Evolutionary conservation across 2,329 filamentous ascomycete genomes (phyloP).

Genomic region (Neurospora sp.): DNA sequence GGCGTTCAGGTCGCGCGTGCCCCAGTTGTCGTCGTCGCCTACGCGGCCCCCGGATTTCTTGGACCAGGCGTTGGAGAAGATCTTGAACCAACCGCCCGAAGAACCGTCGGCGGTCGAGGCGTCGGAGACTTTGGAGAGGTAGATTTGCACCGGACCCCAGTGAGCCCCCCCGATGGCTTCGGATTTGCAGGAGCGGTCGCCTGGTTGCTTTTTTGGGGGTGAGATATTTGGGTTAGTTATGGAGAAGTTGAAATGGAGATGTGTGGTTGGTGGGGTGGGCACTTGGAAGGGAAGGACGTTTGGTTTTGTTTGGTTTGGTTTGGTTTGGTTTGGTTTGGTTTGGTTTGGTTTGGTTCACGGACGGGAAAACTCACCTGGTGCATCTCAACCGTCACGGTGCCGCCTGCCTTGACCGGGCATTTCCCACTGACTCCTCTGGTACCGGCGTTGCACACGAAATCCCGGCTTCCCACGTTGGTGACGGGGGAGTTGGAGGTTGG

Average conservation of each 20-base stretch:
- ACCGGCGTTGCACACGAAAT: conserved; percentile 36
- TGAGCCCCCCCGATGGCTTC: conserved; percentile 44
- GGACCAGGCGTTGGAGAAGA: conserved; percentile 35
- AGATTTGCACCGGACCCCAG: conserved; percentile 39
- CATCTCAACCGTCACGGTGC: conserved; percentile 47
- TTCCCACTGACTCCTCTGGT: conserved; percentile 28
- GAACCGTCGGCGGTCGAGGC: conserved; percentile 32
- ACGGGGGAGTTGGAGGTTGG: conserved; percentile 42
- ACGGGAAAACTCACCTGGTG: conserved; percentile 29
- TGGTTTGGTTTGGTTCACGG: neutral
- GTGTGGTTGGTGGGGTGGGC: too few relatives aligned
- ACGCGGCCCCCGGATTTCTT: conserved; percentile 20
- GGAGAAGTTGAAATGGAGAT: neutral
- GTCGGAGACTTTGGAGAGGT: conserved; percentile 37
- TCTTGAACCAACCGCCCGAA: conserved; percentile 38
- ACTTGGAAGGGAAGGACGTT: neutral
- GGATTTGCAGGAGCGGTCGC: conserved; percentile 31
- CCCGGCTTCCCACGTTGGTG: conserved; percentile 30
- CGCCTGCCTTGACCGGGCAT: conserved; percentile 38
- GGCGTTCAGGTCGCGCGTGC: conserved; percentile 30
- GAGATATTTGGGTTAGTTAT: neutral
- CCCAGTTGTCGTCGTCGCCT: conserved; percentile 37
- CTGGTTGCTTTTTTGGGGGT: conserved; percentile 24
- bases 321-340: too few relatives aligned
- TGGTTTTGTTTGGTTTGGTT: too few relatives aligned